Percentiles rank a stretch among this genome's conserved stretches.
Evolutionary conservation across 148 eudicot genomes (phyloP).

Genomic region (Cornus florida): DNA sequence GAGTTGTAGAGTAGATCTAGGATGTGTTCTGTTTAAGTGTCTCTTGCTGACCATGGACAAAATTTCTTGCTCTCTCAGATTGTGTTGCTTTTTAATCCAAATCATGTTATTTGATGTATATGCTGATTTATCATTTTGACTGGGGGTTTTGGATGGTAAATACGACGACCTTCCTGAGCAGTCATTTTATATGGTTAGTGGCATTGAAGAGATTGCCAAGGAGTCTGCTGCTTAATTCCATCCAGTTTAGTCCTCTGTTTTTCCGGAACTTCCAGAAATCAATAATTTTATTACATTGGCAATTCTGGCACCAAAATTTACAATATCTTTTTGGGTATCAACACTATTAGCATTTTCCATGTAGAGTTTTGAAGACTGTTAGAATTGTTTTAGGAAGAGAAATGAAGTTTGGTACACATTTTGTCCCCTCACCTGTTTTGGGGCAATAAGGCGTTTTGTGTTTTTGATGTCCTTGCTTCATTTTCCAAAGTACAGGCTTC

Average conservation of each 20-base stretch:
- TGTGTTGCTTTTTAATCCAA: background rate
- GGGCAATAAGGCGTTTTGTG: background rate
- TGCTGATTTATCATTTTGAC: slow-evolving; percentile 5
- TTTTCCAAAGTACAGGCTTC: too few species aligned
- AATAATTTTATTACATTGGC: background rate
- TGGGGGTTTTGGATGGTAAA: slow-evolving; percentile 78
- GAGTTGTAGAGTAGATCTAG: too few species aligned
- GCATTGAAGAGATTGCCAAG: slow-evolving; percentile 66
- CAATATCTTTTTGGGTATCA: background rate
- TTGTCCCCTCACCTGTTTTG: background rate
- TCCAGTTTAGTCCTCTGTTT: background rate
- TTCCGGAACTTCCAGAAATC: background rate
- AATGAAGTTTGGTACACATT: background rate
- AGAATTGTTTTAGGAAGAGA: background rate
- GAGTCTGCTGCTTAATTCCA: slow-evolving; percentile 41
- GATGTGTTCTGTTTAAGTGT: background rate
- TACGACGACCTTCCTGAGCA: slow-evolving; percentile 74
- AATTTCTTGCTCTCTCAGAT: background rate
- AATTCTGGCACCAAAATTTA: background rate
- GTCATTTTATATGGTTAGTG: slow-evolving; percentile 78
- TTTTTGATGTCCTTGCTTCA: background rate
- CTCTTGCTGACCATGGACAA: background rate
- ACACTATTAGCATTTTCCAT: background rate
- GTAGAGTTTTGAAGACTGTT: too few species aligned
- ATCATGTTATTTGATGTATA: background rate